Percentiles rank a stretch among this genome's conserved stretches.
These are phyloP conservation scores for Cladophialophora carrionii DNA, from an alignment of 2,329 filamentous ascomycete species.

Conservation along the genomic window DNA sequence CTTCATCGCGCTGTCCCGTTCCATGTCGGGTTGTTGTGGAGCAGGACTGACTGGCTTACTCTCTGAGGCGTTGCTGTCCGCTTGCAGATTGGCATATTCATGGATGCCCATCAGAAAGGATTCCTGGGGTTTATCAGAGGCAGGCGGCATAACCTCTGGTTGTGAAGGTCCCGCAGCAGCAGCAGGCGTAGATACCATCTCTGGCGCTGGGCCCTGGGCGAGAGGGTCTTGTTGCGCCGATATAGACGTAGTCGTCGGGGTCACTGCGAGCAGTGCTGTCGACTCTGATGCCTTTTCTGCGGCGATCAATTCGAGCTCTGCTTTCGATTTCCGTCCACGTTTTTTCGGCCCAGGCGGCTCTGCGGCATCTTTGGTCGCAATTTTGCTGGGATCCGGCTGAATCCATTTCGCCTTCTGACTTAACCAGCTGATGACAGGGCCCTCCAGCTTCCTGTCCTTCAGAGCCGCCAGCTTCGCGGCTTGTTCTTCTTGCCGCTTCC, in stretches of 20 bases:
- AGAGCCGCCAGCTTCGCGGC: slow-evolving; percentile 82
- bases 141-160: slow-evolving; percentile 3
- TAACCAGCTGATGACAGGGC: slow-evolving; percentile 89
- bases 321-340: slow-evolving; percentile 37
- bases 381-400: slow-evolving; percentile 60
- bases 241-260: background rate
- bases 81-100: slow-evolving; percentile 45
- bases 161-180: background rate
- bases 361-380: slow-evolving; percentile 27
- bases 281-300: slow-evolving; percentile 21
- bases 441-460: slow-evolving; percentile 81
- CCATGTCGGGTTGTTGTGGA: background rate
- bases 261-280: background rate
- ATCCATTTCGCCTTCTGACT: slow-evolving; percentile 86
- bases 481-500: slow-evolving; percentile 81
- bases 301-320: slow-evolving; percentile 32
- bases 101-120: slow-evolving; percentile 51
- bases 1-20: slow-evolving; percentile 8
- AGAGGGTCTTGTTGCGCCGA: slow-evolving; percentile 2
- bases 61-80: slow-evolving; percentile 16
- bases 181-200: background rate
- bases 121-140: slow-evolving; percentile 16
- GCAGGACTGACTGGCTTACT: slow-evolving; percentile 11
- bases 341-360: slow-evolving; percentile 34
- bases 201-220: background rate